Evolutionary conservation across 352 stramenopile species (phyloP).

Genomic region (Globisporangium alternatum): DNA sequence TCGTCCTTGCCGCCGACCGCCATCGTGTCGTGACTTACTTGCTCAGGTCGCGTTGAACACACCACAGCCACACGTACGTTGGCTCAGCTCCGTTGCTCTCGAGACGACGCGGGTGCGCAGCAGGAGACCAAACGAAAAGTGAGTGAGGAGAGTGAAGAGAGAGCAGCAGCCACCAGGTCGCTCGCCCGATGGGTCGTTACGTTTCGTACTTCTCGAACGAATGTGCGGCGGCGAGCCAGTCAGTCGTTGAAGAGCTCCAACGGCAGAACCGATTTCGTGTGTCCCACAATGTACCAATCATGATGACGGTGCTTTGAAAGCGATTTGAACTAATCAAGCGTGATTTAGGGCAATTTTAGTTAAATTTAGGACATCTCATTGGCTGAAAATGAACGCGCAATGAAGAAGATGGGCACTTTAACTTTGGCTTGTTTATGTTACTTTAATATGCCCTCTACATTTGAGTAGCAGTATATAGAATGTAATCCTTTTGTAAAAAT

Average conservation of each 20-base stretch:
- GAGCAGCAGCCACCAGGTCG: neutral
- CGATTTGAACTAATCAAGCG: neutral
- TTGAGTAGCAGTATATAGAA: no score
- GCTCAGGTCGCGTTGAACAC: neutral
- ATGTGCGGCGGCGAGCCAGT: neutral
- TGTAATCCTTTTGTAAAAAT: no score
- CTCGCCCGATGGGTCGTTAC: neutral
- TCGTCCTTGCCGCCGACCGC: slow-evolving; percentile 14
- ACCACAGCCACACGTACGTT: neutral
- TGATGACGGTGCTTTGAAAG: neutral
- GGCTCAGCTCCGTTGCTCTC: neutral
- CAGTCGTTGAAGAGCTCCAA: slow-evolving; percentile 5
- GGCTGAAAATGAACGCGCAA: neutral
- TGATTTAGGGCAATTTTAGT: neutral
- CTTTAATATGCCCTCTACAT: no score
- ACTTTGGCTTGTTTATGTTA: no score
- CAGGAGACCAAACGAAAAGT: slow-evolving; percentile 1
- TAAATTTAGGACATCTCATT: neutral
- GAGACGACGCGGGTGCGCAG: neutral
- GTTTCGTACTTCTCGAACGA: neutral
- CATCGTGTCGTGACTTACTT: neutral
- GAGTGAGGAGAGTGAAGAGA: neutral
- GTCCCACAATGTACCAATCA: slow-evolving; percentile 5
- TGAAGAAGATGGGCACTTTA: no score
- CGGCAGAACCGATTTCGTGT: neutral